phyloP scores from a whole-genome alignment of 2,329 filamentous ascomycete genomes.

The Colletotrichum sp. region DNA sequence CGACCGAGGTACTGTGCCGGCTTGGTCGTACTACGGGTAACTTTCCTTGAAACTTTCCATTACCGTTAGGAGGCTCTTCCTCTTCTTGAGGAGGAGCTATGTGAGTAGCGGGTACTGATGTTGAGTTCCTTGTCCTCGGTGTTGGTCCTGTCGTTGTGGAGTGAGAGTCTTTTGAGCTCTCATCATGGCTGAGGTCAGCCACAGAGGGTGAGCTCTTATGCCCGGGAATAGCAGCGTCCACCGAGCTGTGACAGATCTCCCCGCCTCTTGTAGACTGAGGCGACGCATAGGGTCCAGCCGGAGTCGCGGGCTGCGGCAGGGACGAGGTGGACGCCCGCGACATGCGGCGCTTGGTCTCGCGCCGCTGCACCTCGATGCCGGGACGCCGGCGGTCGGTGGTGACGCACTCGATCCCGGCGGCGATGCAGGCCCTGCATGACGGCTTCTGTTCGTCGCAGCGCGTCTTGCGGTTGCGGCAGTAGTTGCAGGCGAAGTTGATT shows the following conservation, averaged over 20 bases:
- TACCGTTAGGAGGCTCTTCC: neutral
- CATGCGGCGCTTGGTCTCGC: conserved; percentile 6
- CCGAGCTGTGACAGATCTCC: neutral
- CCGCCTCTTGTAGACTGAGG: neutral
- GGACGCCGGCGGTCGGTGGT: conserved; percentile 30
- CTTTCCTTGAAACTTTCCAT: conserved; percentile 10
- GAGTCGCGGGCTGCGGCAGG: neutral
- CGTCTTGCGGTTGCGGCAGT: conserved; percentile 33
- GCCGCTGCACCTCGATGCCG: conserved; percentile 18
- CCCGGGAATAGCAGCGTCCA: neutral
- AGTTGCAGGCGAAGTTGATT: conserved; percentile 27
- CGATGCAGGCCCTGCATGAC: conserved; percentile 35
- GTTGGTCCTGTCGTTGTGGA: neutral
- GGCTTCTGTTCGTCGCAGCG: conserved; percentile 32
- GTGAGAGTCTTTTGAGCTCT: neutral
- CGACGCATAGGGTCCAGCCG: neutral
- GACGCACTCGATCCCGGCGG: conserved; percentile 28
- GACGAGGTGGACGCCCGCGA: neutral
- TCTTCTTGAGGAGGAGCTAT: neutral
- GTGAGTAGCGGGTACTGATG: neutral
- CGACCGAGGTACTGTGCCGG: conserved; percentile 11
- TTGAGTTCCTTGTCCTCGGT: neutral
- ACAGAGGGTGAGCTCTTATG: neutral
- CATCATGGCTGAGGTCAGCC: neutral
- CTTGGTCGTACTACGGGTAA: conserved; percentile 9